Evolutionary conservation across 345 rosid genomes (phyloP), one percentile per base, ranked within the genome.

Genomic region (Aquilaria yunnanensis): DNA sequence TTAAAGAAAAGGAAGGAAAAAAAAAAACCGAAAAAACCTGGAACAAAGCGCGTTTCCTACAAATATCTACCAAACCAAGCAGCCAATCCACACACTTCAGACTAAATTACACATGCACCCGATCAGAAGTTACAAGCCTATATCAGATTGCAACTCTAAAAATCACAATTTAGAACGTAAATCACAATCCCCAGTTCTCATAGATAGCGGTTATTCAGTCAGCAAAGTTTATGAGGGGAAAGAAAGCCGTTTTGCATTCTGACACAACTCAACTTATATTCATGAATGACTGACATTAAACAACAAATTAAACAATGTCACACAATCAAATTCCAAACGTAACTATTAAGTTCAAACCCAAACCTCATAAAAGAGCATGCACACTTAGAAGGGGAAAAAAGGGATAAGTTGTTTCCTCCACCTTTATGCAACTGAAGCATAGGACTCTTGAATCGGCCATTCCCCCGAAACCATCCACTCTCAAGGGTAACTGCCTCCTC

Each of bases 381-480:
- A 37, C 43, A 37, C 43, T 37, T 5, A 37, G 13, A 54, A 2
- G 6, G 11, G 11, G 14, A 48, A 0, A 47, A 30, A 29, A 33
- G 33, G 9, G 55, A 6, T 48, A 6, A 54, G 45, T 32, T 4
- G 9, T 4, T 14, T 2, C 9, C 9, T 33, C n/a, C 61, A 88
- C 97, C 98, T 89, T 88, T 93, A 77, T 93, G 98, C 59, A 93
- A 74, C 64, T 88, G 96, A 62, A 93, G 86, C 97, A 93, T 88
- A 30, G 96, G 97, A 66, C 94, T 93, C 66, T 72, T 80, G 61
- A 86, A 81, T 55, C 70, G 72, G 54, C 87, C 65, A 60, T 85
- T 79, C 72, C 90, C 94, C 54, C 76, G 71, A 64, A 90, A 93
- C 97, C 97, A 86, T 11, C 45, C 77, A 16, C 76, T 71, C 78